Percentiles rank a stretch among this genome's conserved stretches.
These are phyloP conservation scores for Ceratobasidium sp. DNA, from an alignment of 1,284 basidiomycete species.

Conservation along the genomic window DNA sequence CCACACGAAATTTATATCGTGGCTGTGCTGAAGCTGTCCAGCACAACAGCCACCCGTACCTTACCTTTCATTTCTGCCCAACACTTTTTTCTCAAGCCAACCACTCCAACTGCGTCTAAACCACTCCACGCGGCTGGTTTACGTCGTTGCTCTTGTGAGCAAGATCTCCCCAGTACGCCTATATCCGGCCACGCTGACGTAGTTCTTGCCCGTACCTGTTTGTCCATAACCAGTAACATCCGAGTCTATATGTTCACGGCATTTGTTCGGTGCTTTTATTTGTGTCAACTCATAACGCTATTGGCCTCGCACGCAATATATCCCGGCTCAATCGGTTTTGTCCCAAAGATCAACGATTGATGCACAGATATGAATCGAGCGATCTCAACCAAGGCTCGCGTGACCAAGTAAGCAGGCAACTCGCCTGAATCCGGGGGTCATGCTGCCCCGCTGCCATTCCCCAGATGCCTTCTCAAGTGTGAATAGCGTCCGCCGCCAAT, in stretches of 20 bases:
- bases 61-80: conserved; percentile 1
- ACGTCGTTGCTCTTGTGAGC: too few relatives aligned
- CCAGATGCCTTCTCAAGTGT: too few relatives aligned
- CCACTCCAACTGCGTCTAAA: too few relatives aligned
- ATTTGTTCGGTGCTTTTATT: too few relatives aligned
- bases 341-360: not conserved
- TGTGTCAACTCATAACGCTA: too few relatives aligned
- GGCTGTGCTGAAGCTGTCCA: conserved; percentile 8
- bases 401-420: not conserved
- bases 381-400: not conserved
- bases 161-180: too few relatives aligned
- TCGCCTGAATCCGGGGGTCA: not conserved
- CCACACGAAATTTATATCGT: conserved; percentile 4
- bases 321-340: not conserved
- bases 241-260: too few relatives aligned
- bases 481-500: too few relatives aligned
- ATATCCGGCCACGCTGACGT: too few relatives aligned
- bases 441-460: not conserved
- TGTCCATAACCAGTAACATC: too few relatives aligned
- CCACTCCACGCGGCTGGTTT: too few relatives aligned
- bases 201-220: not conserved
- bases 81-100: too few relatives aligned
- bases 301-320: not conserved
- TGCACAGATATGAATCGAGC: not conserved
- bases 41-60: conserved; percentile 3